Conservation (phyloP, 2,329 filamentous ascomycete genomes). For the Fusarium sp. region DNA sequence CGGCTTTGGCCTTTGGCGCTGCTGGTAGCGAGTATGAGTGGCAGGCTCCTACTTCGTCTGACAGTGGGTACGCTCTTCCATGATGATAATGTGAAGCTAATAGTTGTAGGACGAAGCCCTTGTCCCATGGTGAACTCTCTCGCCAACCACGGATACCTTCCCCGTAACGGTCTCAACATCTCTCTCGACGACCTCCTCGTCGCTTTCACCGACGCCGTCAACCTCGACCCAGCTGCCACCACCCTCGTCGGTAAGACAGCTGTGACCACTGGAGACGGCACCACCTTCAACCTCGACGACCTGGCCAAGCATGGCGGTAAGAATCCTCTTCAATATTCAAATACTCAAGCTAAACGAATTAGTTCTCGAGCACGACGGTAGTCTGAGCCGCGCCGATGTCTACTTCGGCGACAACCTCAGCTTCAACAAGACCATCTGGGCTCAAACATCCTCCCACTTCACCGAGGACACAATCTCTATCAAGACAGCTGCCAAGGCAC, state of each 20-base stretch:
- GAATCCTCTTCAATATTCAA: neutral
- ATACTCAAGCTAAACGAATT: too few relatives aligned
- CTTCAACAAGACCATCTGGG: conserved; percentile 42
- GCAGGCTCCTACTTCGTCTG: conserved; percentile 17
- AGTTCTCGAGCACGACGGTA: conserved; percentile 42
- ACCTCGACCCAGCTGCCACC: conserved; percentile 41
- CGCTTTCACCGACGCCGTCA: conserved; percentile 40
- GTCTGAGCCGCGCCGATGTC: conserved; percentile 37
- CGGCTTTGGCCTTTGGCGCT: conserved; percentile 27
- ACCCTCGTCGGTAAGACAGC: conserved; percentile 37
- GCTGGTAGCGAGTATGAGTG: conserved; percentile 38
- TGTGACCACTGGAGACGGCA: conserved; percentile 31
- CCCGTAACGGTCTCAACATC: conserved; percentile 33
- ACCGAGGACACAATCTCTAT: conserved; percentile 39
- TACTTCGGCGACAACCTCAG: conserved; percentile 41
- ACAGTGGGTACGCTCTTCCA: conserved; percentile 20
- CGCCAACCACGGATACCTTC: conserved; percentile 43
- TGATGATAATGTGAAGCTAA: neutral
- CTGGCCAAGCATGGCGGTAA: conserved; percentile 34
- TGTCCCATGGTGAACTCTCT: conserved; percentile 40
- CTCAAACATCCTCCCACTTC: conserved; percentile 30
- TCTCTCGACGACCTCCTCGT: conserved; percentile 32
- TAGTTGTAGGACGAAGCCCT: conserved; percentile 29
- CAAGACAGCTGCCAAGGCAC: conserved; percentile 30
- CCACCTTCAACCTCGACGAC: conserved; percentile 39